These are phyloP conservation scores for Paraphaeosphaeria minitans DNA, from an alignment of 2,329 filamentous ascomycete species.

Conservation along the genomic window DNA sequence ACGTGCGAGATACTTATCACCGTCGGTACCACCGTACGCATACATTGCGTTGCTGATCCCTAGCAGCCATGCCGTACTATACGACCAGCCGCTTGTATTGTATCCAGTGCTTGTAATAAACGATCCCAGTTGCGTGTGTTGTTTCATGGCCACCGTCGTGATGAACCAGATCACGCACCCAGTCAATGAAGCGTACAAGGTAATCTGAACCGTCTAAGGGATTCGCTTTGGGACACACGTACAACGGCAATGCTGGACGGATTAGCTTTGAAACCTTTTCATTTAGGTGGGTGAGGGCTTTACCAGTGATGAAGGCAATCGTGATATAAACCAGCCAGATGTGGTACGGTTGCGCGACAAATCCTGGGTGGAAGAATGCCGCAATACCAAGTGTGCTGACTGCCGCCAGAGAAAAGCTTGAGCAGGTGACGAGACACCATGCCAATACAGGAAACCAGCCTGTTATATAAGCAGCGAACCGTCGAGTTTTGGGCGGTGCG, in stretches of 20 bases:
- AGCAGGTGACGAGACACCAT: background rate
- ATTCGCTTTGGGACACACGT: background rate
- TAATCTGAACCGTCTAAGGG: background rate
- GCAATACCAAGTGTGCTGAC: background rate
- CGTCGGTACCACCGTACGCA: conserved; percentile 9
- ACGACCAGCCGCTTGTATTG: conserved; percentile 9
- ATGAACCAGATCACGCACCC: background rate
- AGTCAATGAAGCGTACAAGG: background rate
- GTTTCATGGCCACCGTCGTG: background rate
- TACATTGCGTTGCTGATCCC: conserved; percentile 9
- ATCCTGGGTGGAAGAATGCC: background rate
- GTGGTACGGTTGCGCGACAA: background rate
- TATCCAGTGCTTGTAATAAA: background rate
- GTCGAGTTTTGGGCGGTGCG: background rate
- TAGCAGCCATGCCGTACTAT: conserved; percentile 3
- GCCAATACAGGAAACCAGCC: background rate
- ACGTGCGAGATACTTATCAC: background rate
- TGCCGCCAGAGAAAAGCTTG: background rate
- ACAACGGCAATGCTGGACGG: background rate
- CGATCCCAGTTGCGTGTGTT: background rate
- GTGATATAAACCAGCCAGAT: background rate
- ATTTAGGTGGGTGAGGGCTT: background rate
- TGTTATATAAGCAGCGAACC: background rate
- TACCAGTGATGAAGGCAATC: background rate
- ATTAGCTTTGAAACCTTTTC: background rate